Evolutionary conservation across 805 yeast species (phyloP).

Genomic region (Monosporozyma aerobia): DNA sequence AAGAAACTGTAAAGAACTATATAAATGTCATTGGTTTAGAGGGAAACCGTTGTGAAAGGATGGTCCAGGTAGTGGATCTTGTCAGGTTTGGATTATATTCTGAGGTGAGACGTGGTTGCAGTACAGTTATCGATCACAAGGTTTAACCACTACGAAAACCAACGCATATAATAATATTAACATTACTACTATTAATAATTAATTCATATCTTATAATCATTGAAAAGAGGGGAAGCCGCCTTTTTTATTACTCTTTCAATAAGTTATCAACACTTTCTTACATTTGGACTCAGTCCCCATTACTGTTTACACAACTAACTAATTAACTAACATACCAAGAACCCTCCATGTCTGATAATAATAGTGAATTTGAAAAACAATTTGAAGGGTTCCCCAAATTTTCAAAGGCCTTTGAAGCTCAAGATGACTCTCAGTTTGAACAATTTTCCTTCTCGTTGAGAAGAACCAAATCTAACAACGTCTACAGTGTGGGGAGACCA

Average conservation of each 20-base stretch:
- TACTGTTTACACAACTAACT: background rate
- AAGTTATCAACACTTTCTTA: background rate
- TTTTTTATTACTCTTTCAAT: background rate
- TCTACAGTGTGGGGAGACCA: background rate
- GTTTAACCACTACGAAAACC: background rate
- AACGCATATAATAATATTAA: no score
- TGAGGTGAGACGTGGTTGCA: background rate
- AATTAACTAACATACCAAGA: background rate
- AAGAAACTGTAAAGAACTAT: background rate
- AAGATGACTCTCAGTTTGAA: slow-evolving; percentile 58
- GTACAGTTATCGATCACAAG: background rate
- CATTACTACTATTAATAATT: background rate
- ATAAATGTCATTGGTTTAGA: background rate
- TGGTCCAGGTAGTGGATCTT: background rate
- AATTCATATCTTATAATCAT: background rate
- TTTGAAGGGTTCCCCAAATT: slow-evolving; percentile 23
- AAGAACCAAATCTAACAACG: slow-evolving; percentile 51
- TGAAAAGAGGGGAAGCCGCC: background rate
- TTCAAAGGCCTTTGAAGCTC: slow-evolving; percentile 52
- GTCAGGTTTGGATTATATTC: background rate
- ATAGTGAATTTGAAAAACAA: background rate
- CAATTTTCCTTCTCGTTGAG: slow-evolving; percentile 62
- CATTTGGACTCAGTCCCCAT: background rate
- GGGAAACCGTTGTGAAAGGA: background rate
- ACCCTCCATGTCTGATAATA: background rate